phyloP scores from a whole-genome alignment of 2,329 filamentous ascomycete species.

The Aureobasidium melanogenum region DNA sequence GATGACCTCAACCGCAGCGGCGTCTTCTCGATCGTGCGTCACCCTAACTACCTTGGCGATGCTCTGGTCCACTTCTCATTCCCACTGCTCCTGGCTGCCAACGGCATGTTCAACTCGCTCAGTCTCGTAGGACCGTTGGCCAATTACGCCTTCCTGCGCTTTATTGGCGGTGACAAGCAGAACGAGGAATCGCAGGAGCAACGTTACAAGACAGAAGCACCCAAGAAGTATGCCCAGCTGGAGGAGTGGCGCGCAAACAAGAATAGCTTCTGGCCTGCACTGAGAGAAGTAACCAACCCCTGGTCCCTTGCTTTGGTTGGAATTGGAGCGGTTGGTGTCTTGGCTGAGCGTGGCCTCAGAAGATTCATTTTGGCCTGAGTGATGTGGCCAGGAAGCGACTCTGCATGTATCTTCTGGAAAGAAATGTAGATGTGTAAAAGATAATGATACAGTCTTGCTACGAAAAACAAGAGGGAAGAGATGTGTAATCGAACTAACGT shows the following conservation, averaged over 20 bases:
- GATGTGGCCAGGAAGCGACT: slow-evolving; percentile 8
- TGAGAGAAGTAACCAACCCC: slow-evolving; percentile 43
- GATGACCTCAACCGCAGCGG: slow-evolving; percentile 43
- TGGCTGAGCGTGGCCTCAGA: slow-evolving; percentile 36
- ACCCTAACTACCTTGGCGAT: slow-evolving; percentile 57
- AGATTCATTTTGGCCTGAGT: slow-evolving; percentile 6
- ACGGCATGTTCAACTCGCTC: slow-evolving; percentile 46
- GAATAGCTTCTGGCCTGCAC: slow-evolving; percentile 52
- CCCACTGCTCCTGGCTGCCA: slow-evolving; percentile 47
- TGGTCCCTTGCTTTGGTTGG: slow-evolving; percentile 49
- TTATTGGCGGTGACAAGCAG: slow-evolving; percentile 47
- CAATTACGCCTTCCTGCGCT: slow-evolving; percentile 52
- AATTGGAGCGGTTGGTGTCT: slow-evolving; percentile 40
- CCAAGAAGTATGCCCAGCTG: slow-evolving; percentile 45
- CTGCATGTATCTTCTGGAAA: not conserved
- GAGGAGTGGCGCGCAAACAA: slow-evolving; percentile 44
- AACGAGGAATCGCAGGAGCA: slow-evolving; percentile 45
- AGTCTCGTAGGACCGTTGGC: slow-evolving; percentile 47
- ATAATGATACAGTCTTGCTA: slow-evolving; percentile 10
- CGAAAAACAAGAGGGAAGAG: not conserved
- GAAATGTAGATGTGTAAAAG: not conserved
- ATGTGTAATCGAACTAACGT: not conserved
- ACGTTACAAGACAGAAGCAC: slow-evolving; percentile 43
- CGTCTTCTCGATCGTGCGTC: slow-evolving; percentile 53
- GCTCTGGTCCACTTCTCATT: slow-evolving; percentile 51